Percentiles rank a stretch among this genome's conserved stretches.
phyloP scores from a whole-genome alignment of 768 basidiomycete genomes.

The Leccinum variicolor region DNA sequence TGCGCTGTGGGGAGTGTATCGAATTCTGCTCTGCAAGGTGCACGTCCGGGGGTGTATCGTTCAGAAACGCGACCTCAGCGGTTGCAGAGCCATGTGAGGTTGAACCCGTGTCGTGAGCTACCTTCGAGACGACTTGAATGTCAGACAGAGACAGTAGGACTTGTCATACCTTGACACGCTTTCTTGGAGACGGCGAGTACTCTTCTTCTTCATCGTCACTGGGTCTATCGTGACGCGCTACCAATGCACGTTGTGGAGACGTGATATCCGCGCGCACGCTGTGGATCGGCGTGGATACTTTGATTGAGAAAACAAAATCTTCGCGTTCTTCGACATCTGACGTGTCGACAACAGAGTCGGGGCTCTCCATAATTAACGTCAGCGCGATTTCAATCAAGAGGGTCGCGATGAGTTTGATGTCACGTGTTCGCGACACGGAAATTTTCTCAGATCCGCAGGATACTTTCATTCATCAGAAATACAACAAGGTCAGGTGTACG shows the following conservation, averaged over 20 bases:
- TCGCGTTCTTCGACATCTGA: constrained; percentile 63
- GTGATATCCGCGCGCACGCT: neutral
- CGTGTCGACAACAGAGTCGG: constrained; percentile 51
- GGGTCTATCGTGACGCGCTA: neutral
- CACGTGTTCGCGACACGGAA: constrained; percentile 13
- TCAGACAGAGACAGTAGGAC: neutral
- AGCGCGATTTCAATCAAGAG: constrained; percentile 13
- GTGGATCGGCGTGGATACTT: neutral
- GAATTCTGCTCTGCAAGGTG: neutral
- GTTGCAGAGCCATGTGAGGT: neutral
- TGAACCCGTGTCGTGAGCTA: constrained; percentile 7
- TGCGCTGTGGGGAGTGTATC: neutral
- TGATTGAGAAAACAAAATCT: constrained; percentile 28
- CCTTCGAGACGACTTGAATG: constrained; percentile 19
- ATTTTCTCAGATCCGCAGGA: neutral
- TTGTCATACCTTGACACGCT: constrained; percentile 35
- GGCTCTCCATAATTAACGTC: too few species aligned
- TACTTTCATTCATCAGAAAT: constrained; percentile 9
- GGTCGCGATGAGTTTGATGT: constrained; percentile 2
- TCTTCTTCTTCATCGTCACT: constrained; percentile 17
- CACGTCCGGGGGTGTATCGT: neutral
- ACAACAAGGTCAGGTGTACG: constrained; percentile 14
- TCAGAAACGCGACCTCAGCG: neutral
- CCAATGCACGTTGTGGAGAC: neutral
- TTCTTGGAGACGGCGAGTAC: constrained; percentile 32